phyloP scores from a whole-genome alignment of 192 early-diverging fungal species.

The Chytriomyces sp. region DNA sequence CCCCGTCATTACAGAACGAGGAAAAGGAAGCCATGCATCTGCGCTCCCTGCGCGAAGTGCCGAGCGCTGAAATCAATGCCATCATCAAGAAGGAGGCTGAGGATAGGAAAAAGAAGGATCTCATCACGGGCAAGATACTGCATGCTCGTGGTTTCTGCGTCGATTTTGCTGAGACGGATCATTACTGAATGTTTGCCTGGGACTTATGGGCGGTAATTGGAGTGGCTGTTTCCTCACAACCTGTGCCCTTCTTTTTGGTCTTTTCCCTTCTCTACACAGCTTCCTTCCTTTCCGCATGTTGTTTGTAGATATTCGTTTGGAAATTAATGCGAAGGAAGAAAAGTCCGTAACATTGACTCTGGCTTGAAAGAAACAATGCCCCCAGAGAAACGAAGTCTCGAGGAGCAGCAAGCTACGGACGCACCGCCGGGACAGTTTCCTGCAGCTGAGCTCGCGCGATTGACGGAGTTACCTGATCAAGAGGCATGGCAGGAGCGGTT shows the following conservation, averaged over 20 bases:
- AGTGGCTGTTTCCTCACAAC: too few species aligned
- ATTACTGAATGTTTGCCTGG: slow-evolving; percentile 76
- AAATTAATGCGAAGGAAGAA: too few species aligned
- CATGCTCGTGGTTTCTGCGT: slow-evolving; percentile 87
- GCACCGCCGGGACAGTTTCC: too few species aligned
- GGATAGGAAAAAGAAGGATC: slow-evolving; percentile 69
- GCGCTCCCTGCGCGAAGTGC: slow-evolving; percentile 69
- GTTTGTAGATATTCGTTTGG: too few species aligned
- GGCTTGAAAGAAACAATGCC: too few species aligned
- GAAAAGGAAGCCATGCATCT: slow-evolving; percentile 73
- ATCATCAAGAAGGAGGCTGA: slow-evolving; percentile 80
- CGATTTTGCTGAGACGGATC: slow-evolving; percentile 73
- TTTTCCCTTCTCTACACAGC: too few species aligned
- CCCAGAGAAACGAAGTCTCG: too few species aligned
- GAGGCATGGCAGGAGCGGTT: slow-evolving; percentile 23
- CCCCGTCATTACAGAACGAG: slow-evolving; percentile 52
- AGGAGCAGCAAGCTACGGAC: too few species aligned
- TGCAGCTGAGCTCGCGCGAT: slow-evolving; percentile 26
- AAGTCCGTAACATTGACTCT: too few species aligned
- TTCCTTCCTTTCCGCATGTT: too few species aligned
- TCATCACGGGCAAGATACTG: slow-evolving; percentile 71
- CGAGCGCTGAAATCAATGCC: slow-evolving; percentile 75
- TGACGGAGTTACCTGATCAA: slow-evolving; percentile 37
- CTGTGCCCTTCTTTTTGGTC: too few species aligned
- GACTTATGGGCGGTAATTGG: too few species aligned